Evolutionary conservation across 2,329 filamentous ascomycete species (phyloP), one percentile per base, ranked within the genome.

Genomic region (Bipolaris bicolor): DNA sequence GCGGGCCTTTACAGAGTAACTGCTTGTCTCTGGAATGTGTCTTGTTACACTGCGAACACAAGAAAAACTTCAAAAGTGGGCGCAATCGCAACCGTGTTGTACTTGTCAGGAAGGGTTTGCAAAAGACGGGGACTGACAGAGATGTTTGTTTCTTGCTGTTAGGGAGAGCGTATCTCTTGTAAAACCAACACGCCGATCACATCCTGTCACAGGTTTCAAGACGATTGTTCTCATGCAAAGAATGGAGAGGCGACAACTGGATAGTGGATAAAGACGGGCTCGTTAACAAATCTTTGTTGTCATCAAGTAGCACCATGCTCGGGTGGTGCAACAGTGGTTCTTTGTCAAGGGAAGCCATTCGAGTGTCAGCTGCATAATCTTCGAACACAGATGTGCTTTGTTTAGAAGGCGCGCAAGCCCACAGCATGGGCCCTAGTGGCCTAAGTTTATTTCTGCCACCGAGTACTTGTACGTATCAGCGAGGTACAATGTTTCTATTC

Each of bases 271-370:
- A 57, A 57, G 57, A 44, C 41, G 36, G 26, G 15, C 33, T 37
- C 31, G 16, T 15, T 16, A n/a, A 16, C 20, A 36, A 20, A 15
- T 34, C 57, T 60, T 60, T 60, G 57, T 59, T 16, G 18, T 45
- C 16, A 16, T 22, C 24, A 49, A 11, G 9, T 13, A 18, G 31
- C 11, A 24, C 20, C 39, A 41, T 43, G 7, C 44, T 31, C 16
- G 26, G 7, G 18, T 18, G 34, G 24, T 15, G 31, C 18, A 34
- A 16, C n/a, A 24, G 15, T 13, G 11, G 33, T 20, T 26, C 57
- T 56, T 59, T 59, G 57, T 59, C 45, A 16, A 31, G 10, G 3
- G 16, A 4, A 11, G 9, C 13, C 10, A n/a, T n/a, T 37, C 15
- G 1, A 44, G 22, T 24, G 10, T 26, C 43, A 34, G 7, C 3